These are phyloP conservation scores for Erodium maritimum DNA, from an alignment of 345 rosid species.

Conservation along the genomic window DNA sequence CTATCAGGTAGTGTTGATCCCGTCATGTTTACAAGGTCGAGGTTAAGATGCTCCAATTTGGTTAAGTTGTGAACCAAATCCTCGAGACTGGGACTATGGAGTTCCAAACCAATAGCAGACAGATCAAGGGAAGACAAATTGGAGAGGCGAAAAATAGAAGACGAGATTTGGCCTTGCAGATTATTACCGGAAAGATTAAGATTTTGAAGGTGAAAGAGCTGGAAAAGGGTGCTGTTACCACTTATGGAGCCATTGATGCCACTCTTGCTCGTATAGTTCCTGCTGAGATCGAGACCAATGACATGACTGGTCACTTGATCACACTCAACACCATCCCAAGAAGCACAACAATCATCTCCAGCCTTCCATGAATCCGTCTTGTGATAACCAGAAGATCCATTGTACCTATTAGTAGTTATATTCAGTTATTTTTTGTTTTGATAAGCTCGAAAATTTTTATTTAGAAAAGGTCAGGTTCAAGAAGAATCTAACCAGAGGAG, in stretches of 20 bases:
- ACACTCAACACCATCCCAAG: conserved; percentile 11
- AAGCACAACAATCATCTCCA: not conserved
- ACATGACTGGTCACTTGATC: conserved; percentile 12
- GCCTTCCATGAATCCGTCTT: not conserved
- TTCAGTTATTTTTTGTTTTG: too few species aligned
- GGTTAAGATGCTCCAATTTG: too few species aligned
- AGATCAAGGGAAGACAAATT: conserved; percentile 7
- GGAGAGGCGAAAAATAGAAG: conserved; percentile 1
- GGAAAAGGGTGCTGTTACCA: conserved; percentile 14
- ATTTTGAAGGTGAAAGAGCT: too few species aligned
- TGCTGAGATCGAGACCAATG: conserved; percentile 9
- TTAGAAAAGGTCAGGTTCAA: too few species aligned
- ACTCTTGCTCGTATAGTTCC: not conserved
- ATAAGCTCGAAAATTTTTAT: too few species aligned
- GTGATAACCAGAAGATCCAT: too few species aligned
- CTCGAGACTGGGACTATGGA: too few species aligned
- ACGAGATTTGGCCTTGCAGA: conserved; percentile 10
- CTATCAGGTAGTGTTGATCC: too few species aligned
- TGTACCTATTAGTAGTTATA: too few species aligned
- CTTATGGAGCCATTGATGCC: conserved; percentile 10
- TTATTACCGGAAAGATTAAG: not conserved
- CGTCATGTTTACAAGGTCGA: too few species aligned
- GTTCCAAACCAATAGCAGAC: not conserved
- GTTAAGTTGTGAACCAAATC: too few species aligned
- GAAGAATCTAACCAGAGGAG: too few species aligned